These are phyloP conservation scores for Cardamine occulta DNA, from an alignment of 345 rosid species.

Conservation along the genomic window DNA sequence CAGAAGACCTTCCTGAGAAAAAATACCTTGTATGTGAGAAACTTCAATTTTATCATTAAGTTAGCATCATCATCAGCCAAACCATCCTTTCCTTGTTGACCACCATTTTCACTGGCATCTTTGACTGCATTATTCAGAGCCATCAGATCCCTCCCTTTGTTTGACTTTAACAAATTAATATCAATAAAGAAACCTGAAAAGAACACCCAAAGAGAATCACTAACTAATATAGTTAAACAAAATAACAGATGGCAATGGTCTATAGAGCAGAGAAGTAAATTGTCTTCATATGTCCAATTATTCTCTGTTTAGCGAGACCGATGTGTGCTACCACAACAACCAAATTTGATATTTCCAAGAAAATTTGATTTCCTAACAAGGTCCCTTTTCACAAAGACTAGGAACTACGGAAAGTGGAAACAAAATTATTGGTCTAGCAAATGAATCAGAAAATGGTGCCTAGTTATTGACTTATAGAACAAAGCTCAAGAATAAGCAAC, in stretches of 20 bases:
- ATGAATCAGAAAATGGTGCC: slow-evolving; percentile 23
- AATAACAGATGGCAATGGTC: slow-evolving; percentile 20
- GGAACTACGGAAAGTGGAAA: neutral
- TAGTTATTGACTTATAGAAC: slow-evolving; percentile 12
- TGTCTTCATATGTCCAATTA: slow-evolving; percentile 10
- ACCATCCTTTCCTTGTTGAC: slow-evolving; percentile 46
- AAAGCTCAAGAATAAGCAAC: slow-evolving; percentile 10
- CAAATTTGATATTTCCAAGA: neutral
- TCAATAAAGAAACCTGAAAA: slow-evolving; percentile 87
- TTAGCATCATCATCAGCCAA: slow-evolving; percentile 90
- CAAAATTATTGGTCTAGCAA: slow-evolving; percentile 12
- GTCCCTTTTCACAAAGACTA: slow-evolving; percentile 17
- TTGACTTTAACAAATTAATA: slow-evolving; percentile 81
- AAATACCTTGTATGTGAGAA: slow-evolving; percentile 90
- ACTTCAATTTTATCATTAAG: slow-evolving; percentile 91
- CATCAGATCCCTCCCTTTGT: slow-evolving; percentile 62
- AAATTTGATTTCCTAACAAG: slow-evolving; percentile 17
- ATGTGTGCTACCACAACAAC: slow-evolving; percentile 20
- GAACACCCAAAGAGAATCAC: slow-evolving; percentile 32
- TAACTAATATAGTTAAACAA: slow-evolving; percentile 16
- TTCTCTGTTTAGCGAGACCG: slow-evolving; percentile 5
- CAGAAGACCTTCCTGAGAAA: slow-evolving; percentile 1
- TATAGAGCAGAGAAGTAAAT: neutral
- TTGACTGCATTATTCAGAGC: slow-evolving; percentile 46
- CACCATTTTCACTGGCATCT: slow-evolving; percentile 50